Evolutionary conservation across 2,329 filamentous ascomycete genomes (phyloP), one percentile per base, ranked within the genome.

Genomic region (Rutstroemia sp.): DNA sequence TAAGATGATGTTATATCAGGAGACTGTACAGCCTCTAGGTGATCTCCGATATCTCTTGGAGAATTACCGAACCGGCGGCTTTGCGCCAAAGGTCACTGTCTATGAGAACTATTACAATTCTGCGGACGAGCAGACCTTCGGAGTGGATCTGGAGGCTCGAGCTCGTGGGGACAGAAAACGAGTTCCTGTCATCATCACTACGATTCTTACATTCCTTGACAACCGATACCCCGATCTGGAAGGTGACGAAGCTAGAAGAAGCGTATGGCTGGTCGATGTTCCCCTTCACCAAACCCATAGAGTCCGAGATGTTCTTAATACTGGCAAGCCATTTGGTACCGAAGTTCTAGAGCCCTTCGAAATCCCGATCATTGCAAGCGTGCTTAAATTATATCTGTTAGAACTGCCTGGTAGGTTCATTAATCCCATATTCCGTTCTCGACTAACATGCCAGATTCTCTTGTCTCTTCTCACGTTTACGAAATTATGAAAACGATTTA

Each of bases 31-130:
- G 72, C 94, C 94, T 5, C 71, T 85, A 48, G 88, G 89, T 40
- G 94, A 99, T 72, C 76, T 99, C 64, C 83, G 94, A 61, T 99
- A 97, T 71, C 80, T 99, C 58, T 79, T 99, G 47, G 94, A 99
- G 75, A 99, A 92, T 70, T 99, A 99, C 73, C 87, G 92, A 61
- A 99, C 94, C 6, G 94, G 94, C 61, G 89, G 86, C 63, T 99
- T 95, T 70, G 83, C 90, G 51, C 94, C 94, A 8, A 92, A 83
- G 67, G 92, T 97, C 27, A 84, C 91, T 48, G 87, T 90, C 3
- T 99, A 99, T 72, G 94, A 99, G 74, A 99, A 97, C 72, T 99
- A 99, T 75, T 99, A 99, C 77, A 96, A 96, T 73, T 91, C 89
- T 63, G 91, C 96, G 23, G 94, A 96, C 70, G 92, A 96, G 69